phyloP scores from a whole-genome alignment of 192 early-diverging fungal genomes.

The Coemansia sp. region DNA sequence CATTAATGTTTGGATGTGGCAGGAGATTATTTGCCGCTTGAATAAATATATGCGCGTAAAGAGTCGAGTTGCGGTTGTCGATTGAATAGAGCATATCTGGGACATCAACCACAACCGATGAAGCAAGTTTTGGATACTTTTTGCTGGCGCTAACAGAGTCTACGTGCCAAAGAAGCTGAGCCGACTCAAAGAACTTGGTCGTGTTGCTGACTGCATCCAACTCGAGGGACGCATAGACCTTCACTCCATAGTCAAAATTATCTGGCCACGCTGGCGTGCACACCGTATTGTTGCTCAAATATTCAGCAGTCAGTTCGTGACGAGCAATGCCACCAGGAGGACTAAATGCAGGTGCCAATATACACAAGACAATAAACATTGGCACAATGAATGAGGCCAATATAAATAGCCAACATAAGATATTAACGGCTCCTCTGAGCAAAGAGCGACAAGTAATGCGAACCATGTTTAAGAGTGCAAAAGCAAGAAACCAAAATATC shows the following conservation, averaged over 20 bases:
- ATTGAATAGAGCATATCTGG: neutral
- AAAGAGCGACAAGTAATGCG: no score
- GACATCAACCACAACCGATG: neutral
- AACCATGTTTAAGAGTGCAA: no score
- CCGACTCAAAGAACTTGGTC: conserved; percentile 7
- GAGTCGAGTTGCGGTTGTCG: neutral
- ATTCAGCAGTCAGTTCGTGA: no score
- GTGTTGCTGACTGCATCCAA: neutral
- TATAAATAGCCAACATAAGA: no score
- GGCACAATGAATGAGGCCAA: no score
- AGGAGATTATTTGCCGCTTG: conserved; percentile 5
- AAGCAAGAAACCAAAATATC: no score
- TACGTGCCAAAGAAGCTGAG: conserved; percentile 15
- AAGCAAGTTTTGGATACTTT: neutral
- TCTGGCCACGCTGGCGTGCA: neutral
- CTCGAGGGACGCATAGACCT: conserved; percentile 8
- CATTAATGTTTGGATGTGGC: conserved; percentile 7
- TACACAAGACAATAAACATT: no score
- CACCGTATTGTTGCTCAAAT: neutral
- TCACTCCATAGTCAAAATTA: conserved; percentile 9
- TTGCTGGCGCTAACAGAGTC: conserved; percentile 1
- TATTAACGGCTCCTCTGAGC: no score
- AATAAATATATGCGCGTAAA: conserved; percentile 13
- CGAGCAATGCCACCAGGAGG: no score
- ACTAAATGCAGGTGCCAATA: no score